Evolutionary conservation across 768 basidiomycete species (phyloP).

Genomic region (Podaxis carcinomalis): DNA sequence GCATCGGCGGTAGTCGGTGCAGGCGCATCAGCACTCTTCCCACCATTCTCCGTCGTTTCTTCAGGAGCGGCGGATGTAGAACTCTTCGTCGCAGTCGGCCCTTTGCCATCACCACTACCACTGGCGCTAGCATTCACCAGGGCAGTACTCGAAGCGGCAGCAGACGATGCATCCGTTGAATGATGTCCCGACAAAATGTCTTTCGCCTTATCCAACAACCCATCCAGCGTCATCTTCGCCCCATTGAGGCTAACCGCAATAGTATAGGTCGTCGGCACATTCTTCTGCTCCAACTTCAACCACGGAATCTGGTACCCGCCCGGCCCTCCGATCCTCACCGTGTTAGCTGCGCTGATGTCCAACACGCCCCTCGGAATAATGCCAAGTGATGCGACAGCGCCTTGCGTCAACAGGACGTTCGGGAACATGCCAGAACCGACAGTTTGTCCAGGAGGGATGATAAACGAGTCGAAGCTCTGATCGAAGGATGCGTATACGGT

Average conservation of each 20-base stretch:
- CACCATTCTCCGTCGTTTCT: background rate
- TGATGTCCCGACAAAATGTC: background rate
- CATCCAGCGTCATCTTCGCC: conserved; percentile 5
- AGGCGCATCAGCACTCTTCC: background rate
- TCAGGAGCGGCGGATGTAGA: conserved; percentile 2
- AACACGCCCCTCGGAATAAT: conserved; percentile 53
- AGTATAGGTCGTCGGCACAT: conserved; percentile 49
- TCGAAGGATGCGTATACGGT: conserved; percentile 55
- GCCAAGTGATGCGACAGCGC: conserved; percentile 48
- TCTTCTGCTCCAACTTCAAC: conserved; percentile 52
- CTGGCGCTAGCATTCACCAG: background rate
- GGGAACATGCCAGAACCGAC: conserved; percentile 57
- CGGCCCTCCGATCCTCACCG: conserved; percentile 37
- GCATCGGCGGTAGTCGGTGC: background rate
- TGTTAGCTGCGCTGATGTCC: conserved; percentile 49
- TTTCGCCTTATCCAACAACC: conserved; percentile 16
- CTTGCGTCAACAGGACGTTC: conserved; percentile 57
- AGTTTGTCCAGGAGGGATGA: conserved; percentile 52
- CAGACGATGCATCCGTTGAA: background rate
- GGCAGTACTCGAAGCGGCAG: background rate
- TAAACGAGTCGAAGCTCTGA: conserved; percentile 48
- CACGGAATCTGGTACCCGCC: conserved; percentile 64
- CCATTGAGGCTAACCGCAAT: conserved; percentile 20
- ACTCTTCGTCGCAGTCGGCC: conserved; percentile 14
- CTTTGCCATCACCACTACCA: background rate